phyloP scores from a whole-genome alignment of 2,329 filamentous ascomycete genomes.

The Fusarium denticulatum region DNA sequence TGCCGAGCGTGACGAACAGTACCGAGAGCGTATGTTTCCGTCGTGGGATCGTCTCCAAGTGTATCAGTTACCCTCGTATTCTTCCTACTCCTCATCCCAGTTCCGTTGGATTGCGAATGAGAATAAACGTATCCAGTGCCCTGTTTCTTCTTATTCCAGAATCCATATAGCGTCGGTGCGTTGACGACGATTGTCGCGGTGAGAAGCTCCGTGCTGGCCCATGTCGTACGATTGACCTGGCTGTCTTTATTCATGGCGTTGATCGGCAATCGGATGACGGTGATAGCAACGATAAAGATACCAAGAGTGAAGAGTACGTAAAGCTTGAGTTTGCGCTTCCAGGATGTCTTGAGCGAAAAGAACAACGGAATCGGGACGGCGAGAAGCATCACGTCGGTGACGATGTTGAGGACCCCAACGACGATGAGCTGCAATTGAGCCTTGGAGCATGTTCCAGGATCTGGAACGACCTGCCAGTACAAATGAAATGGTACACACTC shows the following conservation, averaged over 20 bases:
- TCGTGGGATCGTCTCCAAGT: background rate
- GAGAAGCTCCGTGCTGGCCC: slow-evolving; percentile 52
- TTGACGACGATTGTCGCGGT: slow-evolving; percentile 50
- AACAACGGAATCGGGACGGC: slow-evolving; percentile 41
- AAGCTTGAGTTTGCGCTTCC: slow-evolving; percentile 47
- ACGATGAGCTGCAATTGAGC: slow-evolving; percentile 34
- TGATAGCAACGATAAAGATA: slow-evolving; percentile 52
- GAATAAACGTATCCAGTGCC: background rate
- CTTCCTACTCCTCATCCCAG: background rate
- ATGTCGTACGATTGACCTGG: slow-evolving; percentile 50
- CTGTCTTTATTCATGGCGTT: slow-evolving; percentile 48
- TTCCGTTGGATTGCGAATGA: background rate
- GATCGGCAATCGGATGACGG: slow-evolving; percentile 51
- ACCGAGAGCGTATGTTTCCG: background rate
- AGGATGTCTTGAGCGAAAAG: slow-evolving; percentile 42
- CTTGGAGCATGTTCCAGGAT: slow-evolving; percentile 29
- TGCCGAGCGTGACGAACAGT: background rate
- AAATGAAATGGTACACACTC: slow-evolving; percentile 28
- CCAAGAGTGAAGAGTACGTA: slow-evolving; percentile 50
- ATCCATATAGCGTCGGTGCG: slow-evolving; percentile 49
- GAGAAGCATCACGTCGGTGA: slow-evolving; percentile 46
- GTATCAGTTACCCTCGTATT: background rate
- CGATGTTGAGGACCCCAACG: slow-evolving; percentile 35
- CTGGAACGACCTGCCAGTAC: slow-evolving; percentile 34
- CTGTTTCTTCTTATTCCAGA: slow-evolving; percentile 43